Percentiles rank a stretch among this genome's conserved stretches.
Conservation (phyloP, 495 filamentous ascomycete species). For the Neurospora sp. region DNA sequence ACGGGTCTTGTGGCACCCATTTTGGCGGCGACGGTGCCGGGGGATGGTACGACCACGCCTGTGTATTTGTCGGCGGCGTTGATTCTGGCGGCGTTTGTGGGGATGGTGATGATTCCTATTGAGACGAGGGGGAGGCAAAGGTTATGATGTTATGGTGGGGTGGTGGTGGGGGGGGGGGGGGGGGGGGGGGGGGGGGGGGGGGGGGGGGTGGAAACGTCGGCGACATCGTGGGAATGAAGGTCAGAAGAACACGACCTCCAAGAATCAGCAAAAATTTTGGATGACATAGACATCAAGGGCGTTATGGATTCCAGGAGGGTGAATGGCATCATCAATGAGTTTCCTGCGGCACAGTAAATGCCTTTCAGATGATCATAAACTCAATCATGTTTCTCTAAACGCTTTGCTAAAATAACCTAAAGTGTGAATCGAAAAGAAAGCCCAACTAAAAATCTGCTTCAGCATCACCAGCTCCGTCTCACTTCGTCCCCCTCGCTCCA, state of each 20-base stretch:
- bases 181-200: not conserved
- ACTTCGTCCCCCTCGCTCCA: constrained; percentile 44
- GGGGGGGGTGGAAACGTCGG: not conserved
- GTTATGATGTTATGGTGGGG: constrained; percentile 32
- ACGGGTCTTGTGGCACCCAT: constrained; percentile 69
- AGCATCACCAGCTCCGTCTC: not conserved
- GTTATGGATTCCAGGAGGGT: not conserved
- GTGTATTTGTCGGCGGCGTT: constrained; percentile 64
- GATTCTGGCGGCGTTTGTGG: constrained; percentile 54
- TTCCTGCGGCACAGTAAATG: not conserved
- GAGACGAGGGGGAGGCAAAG: constrained; percentile 64
- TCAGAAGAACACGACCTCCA: no score
- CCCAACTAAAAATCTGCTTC: not conserved
- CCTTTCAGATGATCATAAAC: not conserved
- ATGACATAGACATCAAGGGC: not conserved
- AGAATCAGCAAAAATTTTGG: not conserved
- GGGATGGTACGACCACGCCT: constrained; percentile 55
- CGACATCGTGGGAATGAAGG: no score
- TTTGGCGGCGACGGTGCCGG: constrained; percentile 59
- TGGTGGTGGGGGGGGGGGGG: not conserved
- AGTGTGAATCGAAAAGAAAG: not conserved
- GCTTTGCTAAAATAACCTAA: not conserved
- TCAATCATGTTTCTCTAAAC: not conserved
- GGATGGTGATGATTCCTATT: constrained; percentile 58
- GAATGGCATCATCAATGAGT: not conserved